Evolutionary conservation across 352 stramenopile genomes (phyloP).

Genomic region (Phytophthora idaei): DNA sequence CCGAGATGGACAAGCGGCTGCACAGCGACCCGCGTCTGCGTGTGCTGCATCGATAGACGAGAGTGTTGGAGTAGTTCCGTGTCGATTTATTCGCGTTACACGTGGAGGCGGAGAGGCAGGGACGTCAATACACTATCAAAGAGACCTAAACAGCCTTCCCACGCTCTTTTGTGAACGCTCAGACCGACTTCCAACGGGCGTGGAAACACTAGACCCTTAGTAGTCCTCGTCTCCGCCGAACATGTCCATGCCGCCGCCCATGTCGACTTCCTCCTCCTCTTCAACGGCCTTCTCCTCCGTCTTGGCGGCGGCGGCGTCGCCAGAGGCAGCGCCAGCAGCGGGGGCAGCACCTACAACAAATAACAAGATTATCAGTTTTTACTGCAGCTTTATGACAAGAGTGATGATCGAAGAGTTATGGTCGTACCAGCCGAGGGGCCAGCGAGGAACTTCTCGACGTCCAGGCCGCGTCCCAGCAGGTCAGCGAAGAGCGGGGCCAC

Average conservation of each 20-base stretch:
- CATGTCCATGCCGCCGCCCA: slow-evolving; percentile 87
- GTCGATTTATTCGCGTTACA: slow-evolving; percentile 80
- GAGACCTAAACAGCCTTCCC: slow-evolving; percentile 35
- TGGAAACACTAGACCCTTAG: slow-evolving; percentile 41
- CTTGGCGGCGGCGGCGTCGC: slow-evolving; percentile 50
- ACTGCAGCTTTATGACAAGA: background rate
- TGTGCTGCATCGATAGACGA: slow-evolving; percentile 65
- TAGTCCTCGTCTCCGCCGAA: slow-evolving; percentile 89
- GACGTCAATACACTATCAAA: slow-evolving; percentile 44
- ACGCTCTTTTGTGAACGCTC: slow-evolving; percentile 13
- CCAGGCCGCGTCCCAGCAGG: slow-evolving; percentile 78
- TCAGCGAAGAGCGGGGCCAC: slow-evolving; percentile 85
- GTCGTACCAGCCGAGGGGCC: slow-evolving; percentile 83
- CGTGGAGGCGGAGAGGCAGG: slow-evolving; percentile 13
- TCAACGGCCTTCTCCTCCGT: slow-evolving; percentile 72
- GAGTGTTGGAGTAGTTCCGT: slow-evolving; percentile 43
- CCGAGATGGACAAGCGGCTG: slow-evolving; percentile 93
- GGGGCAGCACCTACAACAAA: slow-evolving; percentile 52
- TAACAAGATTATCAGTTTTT: background rate
- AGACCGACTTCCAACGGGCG: slow-evolving; percentile 6
- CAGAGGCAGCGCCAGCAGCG: slow-evolving; percentile 54
- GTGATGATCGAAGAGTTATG: background rate
- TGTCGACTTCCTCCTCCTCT: slow-evolving; percentile 89
- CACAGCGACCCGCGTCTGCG: slow-evolving; percentile 84
- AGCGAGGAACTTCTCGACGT: slow-evolving; percentile 89